Evolutionary conservation across 805 yeast species (phyloP).

Genomic region (Millerozyma miso): DNA sequence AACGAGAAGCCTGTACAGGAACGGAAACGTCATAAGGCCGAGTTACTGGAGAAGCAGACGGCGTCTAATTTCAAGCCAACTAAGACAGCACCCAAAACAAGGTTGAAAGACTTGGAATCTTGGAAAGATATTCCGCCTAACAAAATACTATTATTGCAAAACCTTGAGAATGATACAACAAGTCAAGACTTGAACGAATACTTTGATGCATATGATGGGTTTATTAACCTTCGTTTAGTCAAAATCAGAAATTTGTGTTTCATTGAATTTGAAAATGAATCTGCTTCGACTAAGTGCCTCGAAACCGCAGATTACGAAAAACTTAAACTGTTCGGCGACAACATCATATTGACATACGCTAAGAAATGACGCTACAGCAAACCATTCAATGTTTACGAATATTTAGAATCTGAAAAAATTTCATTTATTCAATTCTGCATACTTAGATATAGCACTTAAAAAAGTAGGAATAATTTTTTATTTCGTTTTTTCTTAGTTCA

Average conservation of each 20-base stretch:
- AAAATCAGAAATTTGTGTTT: conserved; percentile 69
- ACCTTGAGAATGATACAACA: conserved; percentile 46
- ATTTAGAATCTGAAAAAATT: not conserved
- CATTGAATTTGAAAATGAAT: conserved; percentile 65
- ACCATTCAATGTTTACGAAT: too few relatives aligned
- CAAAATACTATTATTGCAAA: conserved; percentile 63
- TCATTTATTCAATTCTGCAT: not conserved
- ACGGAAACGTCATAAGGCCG: conserved; percentile 16
- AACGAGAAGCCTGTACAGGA: conserved; percentile 17
- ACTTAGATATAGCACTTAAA: not conserved
- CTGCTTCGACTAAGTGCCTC: conserved; percentile 41
- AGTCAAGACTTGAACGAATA: conserved; percentile 29
- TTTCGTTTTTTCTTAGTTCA: too few relatives aligned
- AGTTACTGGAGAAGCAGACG: conserved; percentile 1
- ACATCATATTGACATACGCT: conserved; percentile 28
- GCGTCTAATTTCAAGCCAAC: conserved; percentile 4
- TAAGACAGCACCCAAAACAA: conserved; percentile 12
- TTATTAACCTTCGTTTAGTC: conserved; percentile 63
- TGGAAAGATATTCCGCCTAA: conserved; percentile 57
- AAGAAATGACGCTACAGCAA: too few relatives aligned
- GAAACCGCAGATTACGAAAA: conserved; percentile 7
- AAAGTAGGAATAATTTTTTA: not conserved
- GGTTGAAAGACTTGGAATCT: conserved; percentile 8
- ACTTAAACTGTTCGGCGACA: conserved; percentile 13
- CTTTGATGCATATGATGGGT: conserved; percentile 56